Percentiles rank a stretch among this genome's conserved stretches.
Conservation (phyloP, 2,329 filamentous ascomycete genomes). For the Alternaria alternata region DNA sequence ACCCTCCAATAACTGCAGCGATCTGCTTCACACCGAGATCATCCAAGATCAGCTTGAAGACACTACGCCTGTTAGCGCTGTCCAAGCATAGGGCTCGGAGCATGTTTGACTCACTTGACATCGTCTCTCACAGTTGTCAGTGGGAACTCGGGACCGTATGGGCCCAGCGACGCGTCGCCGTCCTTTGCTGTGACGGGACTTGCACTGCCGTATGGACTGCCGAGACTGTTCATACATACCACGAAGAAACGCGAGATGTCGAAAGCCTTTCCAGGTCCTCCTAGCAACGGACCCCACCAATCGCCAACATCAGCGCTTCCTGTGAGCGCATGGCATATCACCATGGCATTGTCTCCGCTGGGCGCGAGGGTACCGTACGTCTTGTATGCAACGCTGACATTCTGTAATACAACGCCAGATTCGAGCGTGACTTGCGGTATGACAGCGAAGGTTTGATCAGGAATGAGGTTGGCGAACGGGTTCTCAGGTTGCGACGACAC, state of each 20-base stretch:
- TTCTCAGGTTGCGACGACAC: constrained; percentile 80
- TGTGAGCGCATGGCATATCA: constrained; percentile 83
- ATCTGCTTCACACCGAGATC: constrained; percentile 81
- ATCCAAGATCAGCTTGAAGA: constrained; percentile 82
- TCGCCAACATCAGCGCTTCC: constrained; percentile 85
- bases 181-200: constrained; percentile 89
- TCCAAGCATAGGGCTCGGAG: not conserved
- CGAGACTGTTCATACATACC: constrained; percentile 84
- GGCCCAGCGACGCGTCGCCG: constrained; percentile 74
- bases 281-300: constrained; percentile 87
- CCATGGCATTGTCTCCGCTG: constrained; percentile 67
- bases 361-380: constrained; percentile 66
- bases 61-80: constrained; percentile 54
- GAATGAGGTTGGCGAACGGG: constrained; percentile 84
- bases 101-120: constrained; percentile 72
- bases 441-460: constrained; percentile 85
- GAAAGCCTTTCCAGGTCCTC: constrained; percentile 79
- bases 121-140: constrained; percentile 95
- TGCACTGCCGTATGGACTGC: constrained; percentile 86
- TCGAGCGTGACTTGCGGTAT: constrained; percentile 92
- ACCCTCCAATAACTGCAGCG: constrained; percentile 81
- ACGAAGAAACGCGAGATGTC: constrained; percentile 85
- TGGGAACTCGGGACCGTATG: constrained; percentile 95
- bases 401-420: constrained; percentile 82
- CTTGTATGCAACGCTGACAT: constrained; percentile 74